These are phyloP conservation scores for Psilocybe subaeruginosa DNA, from an alignment of 768 basidiomycete genomes.

Conservation along the genomic window DNA sequence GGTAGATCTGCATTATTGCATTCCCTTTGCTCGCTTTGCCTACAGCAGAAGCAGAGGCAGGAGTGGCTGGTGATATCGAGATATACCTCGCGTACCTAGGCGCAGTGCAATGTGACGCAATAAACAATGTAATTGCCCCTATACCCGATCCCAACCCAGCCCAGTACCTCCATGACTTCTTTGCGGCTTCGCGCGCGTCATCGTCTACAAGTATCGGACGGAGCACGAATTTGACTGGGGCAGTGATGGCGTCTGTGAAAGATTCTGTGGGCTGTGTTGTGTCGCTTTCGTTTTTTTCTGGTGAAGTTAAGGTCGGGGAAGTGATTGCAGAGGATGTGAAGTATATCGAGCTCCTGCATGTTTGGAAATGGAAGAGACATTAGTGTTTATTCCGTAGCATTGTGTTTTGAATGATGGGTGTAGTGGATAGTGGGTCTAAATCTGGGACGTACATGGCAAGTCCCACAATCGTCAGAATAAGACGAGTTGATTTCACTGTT, in stretches of 20 bases:
- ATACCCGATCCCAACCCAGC: not conserved
- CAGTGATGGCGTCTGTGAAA: not conserved
- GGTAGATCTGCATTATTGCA: not conserved
- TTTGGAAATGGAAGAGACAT: not conserved
- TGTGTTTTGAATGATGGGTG: not conserved
- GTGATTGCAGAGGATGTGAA: not conserved
- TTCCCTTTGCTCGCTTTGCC: not conserved
- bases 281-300: not conserved
- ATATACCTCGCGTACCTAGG: conserved; percentile 3
- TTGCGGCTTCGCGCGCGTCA: not conserved
- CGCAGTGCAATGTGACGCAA: not conserved
- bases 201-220: conserved; percentile 6
- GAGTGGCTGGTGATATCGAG: not conserved
- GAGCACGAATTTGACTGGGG: conserved; percentile 10
- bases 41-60: not conserved
- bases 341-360: conserved; percentile 2
- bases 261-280: not conserved
- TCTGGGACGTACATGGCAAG: conserved; percentile 5
- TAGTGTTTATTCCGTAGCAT: not conserved
- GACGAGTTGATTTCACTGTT: not conserved
- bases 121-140: not conserved
- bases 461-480: not conserved
- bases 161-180: conserved; percentile 2
- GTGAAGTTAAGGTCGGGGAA: not conserved
- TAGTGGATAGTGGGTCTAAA: not conserved